phyloP scores from a whole-genome alignment of 176 grass and related monocot genomes.

The Sorghum bicolor region Sorghum_bicolor_NCBIv3 NC_012878.2:50017001-50017500 shows the following conservation, averaged over 20 bases:
- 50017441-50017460: conserved; percentile 66
- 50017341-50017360: conserved; percentile 1
- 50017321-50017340: neutral
- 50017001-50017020: neutral
- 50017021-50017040: neutral
- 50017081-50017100: conserved; percentile 9
- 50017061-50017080: conserved; percentile 16
- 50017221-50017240: conserved; percentile 35
- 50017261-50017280: conserved; percentile 33
- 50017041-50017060: conserved; percentile 9
- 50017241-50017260: conserved; percentile 51
- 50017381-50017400: conserved; percentile 22
- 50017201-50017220: conserved; percentile 44
- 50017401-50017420: conserved; percentile 41
- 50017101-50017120: conserved; percentile 13
- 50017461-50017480: conserved; percentile 66
- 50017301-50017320: conserved; percentile 27
- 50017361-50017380: conserved; percentile 5
- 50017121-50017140: conserved; percentile 24
- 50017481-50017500: conserved; percentile 62
- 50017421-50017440: conserved; percentile 83
- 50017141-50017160: conserved; percentile 34
- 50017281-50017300: conserved; percentile 21
- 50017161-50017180: conserved; percentile 38
- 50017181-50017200: conserved; percentile 43